Percentiles rank a stretch among this genome's conserved stretches.
Evolutionary conservation across 83 land plant species (phyloP).

Genomic region (Diphasiastrum complanatum): DNA sequence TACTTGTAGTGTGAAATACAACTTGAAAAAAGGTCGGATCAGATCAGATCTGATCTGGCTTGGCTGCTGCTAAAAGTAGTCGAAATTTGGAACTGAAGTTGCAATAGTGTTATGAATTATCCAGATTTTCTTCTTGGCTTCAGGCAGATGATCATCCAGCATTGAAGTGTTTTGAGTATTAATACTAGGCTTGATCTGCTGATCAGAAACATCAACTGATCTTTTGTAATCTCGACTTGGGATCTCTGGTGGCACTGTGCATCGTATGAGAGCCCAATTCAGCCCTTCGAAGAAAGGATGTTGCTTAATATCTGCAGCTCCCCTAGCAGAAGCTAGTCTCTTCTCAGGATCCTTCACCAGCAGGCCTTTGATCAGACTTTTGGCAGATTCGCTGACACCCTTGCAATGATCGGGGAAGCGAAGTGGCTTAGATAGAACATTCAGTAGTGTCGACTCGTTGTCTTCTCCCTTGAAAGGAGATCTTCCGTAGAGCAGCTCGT

Average conservation of each 20-base stretch:
- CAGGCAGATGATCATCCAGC: too few relatives aligned
- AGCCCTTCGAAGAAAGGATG: constrained; percentile 59
- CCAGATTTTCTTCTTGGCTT: too few relatives aligned
- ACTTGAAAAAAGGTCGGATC: too few relatives aligned
- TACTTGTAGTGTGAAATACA: too few relatives aligned
- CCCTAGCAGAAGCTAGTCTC: constrained; percentile 44
- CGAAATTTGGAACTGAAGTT: too few relatives aligned
- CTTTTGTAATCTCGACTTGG: too few relatives aligned
- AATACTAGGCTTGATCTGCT: too few relatives aligned
- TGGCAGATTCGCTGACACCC: constrained; percentile 25
- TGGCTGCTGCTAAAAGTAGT: too few relatives aligned
- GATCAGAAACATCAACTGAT: too few relatives aligned
- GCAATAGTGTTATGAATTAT: too few relatives aligned
- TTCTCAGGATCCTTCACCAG: constrained; percentile 44
- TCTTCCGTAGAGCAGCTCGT: constrained; percentile 52
- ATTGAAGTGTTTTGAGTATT: too few relatives aligned
- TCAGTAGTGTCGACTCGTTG: constrained; percentile 49
- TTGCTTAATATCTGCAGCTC: constrained; percentile 54
- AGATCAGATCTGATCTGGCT: too few relatives aligned
- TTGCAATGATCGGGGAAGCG: constrained; percentile 22
- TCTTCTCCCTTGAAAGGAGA: constrained; percentile 55
- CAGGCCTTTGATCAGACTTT: constrained; percentile 30
- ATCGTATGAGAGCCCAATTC: constrained; percentile 51
- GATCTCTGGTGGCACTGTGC: constrained; percentile 32
- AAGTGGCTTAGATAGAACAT: constrained; percentile 31